Evolutionary conservation across 2,329 filamentous ascomycete genomes (phyloP), one percentile per base, ranked within the genome.

Genomic region (Cladophialophora exuberans): DNA sequence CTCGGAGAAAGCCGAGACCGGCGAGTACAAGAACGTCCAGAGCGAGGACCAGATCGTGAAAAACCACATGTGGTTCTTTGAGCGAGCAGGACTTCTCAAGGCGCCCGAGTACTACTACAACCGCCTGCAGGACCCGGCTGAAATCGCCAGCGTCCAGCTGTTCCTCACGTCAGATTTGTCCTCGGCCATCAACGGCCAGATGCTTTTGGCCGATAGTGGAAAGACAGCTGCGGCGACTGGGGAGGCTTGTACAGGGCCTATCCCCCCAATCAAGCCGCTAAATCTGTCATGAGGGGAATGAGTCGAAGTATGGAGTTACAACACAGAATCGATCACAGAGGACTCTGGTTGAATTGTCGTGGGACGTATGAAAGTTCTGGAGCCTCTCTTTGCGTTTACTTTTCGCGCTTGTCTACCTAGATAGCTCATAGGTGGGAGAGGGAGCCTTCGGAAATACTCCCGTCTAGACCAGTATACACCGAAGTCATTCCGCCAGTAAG

Each of bases 121-220:
- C 20, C 52, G 56, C n/a, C 10, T 59, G 11, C 39, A 48, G 18
- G 47, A 52, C n/a, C 56, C 56, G 9, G 26, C 4, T 1, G 56
- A 59, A 28, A 52, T 59, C 13, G 56, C 56, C 13, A 48, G 18
- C 15, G 42, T 59, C 10, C 42, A 52, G 17, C n/a, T 70, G 47
- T 70, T 70, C 52, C 73, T 69, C 63, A 47, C 78, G 64, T 6
- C 56, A 2, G 35, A 42, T 18, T 22, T 41, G 3, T 36, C 56
- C 2, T 25, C 56, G 3, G 35, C 30, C 18, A 52, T 59, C 38
- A 59, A 59, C 23, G 56, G 56, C 10, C 56, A 59, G 28, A 49
- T 55, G 36, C 35, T 59, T 18, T 15, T 55, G 2, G 28, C 17
- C 7, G 56, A 59, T 36, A 52, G 52, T 39, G 56, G 56, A 20